Conservation (phyloP, 441 rosid genomes). For the Gossypium laxum region DNA sequence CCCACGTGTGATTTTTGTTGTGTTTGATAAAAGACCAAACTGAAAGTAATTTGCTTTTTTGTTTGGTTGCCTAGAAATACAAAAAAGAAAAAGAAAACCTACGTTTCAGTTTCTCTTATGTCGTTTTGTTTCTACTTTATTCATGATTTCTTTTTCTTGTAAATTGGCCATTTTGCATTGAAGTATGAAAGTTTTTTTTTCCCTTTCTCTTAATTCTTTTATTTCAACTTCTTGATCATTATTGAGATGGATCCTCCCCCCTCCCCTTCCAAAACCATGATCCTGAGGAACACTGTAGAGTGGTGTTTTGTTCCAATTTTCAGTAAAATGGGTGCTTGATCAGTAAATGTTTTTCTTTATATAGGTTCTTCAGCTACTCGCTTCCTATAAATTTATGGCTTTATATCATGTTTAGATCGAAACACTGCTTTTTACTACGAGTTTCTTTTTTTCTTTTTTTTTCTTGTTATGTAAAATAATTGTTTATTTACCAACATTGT, state of each 20-base stretch:
- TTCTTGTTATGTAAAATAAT: not conserved
- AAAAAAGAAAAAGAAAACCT: not conserved
- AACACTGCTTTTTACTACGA: not conserved
- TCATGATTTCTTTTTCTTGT: not conserved
- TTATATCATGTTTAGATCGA: not conserved
- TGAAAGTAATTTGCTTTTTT: not conserved
- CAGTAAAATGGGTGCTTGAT: not conserved
- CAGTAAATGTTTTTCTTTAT: not conserved
- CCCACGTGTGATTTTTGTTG: constrained; percentile 2
- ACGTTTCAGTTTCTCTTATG: constrained; percentile 4
- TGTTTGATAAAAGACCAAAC: not conserved
- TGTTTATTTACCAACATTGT: not conserved
- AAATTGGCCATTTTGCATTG: not conserved
- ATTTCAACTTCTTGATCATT: not conserved
- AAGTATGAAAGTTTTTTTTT: no score
- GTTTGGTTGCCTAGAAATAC: constrained; percentile 8
- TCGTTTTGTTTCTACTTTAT: constrained; percentile 5
- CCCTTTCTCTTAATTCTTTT: not conserved
- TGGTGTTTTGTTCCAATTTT: not conserved
- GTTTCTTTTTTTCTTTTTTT: not conserved
- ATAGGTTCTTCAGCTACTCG: not conserved
- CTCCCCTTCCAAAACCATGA: not conserved
- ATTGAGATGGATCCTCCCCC: not conserved
- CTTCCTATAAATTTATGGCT: not conserved
- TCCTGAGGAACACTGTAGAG: not conserved